Evolutionary conservation across 2,329 filamentous ascomycete genomes (phyloP), one percentile per base, ranked within the genome.

Genomic region (Monosporascus sp.): DNA sequence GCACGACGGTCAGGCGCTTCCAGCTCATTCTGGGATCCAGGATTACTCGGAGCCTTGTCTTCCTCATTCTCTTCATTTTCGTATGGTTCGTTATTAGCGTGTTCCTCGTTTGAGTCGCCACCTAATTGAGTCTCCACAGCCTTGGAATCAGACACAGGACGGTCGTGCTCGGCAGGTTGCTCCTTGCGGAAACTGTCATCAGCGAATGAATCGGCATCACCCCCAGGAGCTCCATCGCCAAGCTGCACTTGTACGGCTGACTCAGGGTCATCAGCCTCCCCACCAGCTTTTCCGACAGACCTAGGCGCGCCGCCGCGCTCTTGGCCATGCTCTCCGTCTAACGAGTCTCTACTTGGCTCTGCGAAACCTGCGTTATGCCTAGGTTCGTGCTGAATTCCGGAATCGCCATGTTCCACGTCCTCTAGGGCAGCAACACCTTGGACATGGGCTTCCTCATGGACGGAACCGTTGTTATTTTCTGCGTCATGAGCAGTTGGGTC

Each of bases 101-200:
- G 26, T 43, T 63, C 58, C 24, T 47, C 26, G 52, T 62, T 54
- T 20, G 53, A 57, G 48, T 59, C 54, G 48, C 48, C 55, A 52
- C 55, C 60, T 60, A 56, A 22, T 47, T 62, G 60, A 48, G 62
- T 55, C 52, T 60, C 57, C 7, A 52, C 51, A 44, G 37, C 38
- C 37, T 55, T 51, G 3, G 26, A 37, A 38, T 52, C 43, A 49
- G 54, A 8, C 19, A 35, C 31, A 14, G 16, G 37, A 40, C 50
- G 22, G 17, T 47, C 20, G 35, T 55, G 52, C 8, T 54, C 49
- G 35, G 43, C 45, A 45, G 43, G 16, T n/a, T 37, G 11, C 5
- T 52, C 52, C 40, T 47, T 52, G 38, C 47, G 35, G 45, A 17
- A 46, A 49, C 46, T 20, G 31, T 55, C 37, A 17, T 44, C 51